Evolutionary conservation across 345 rosid species (phyloP).

Genomic region (thale cress (Arabidopsis thaliana)): TAIR10.1 NC_003071.7:8113501-8114000

Average conservation of each 20-base stretch:
- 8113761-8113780: conserved; percentile 96
- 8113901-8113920: conserved; percentile 66
- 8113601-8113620: conserved; percentile 98
- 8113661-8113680: conserved; percentile 96
- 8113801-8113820: conserved; percentile 49
- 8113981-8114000: conserved; percentile 53
- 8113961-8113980: conserved; percentile 63
- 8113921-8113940: conserved; percentile 64
- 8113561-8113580: conserved; percentile 96
- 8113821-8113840: conserved; percentile 30
- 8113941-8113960: conserved; percentile 59
- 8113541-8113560: conserved; percentile 96
- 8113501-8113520: conserved; percentile 95
- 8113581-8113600: conserved; percentile 95
- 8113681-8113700: conserved; percentile 93
- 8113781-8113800: conserved; percentile 99
- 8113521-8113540: conserved; percentile 98
- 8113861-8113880: conserved; percentile 36
- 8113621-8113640: conserved; percentile 86
- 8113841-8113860: conserved; percentile 10
- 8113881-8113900: conserved; percentile 90
- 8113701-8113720: conserved; percentile 81
- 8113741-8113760: conserved; percentile 91
- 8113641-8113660: conserved; percentile 90
- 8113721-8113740: conserved; percentile 93